A percentile compares a stretch with the other conserved stretches of the same genome.
Conservation (phyloP, 2,329 filamentous ascomycete species). For the Bipolaris zeicola region DNA sequence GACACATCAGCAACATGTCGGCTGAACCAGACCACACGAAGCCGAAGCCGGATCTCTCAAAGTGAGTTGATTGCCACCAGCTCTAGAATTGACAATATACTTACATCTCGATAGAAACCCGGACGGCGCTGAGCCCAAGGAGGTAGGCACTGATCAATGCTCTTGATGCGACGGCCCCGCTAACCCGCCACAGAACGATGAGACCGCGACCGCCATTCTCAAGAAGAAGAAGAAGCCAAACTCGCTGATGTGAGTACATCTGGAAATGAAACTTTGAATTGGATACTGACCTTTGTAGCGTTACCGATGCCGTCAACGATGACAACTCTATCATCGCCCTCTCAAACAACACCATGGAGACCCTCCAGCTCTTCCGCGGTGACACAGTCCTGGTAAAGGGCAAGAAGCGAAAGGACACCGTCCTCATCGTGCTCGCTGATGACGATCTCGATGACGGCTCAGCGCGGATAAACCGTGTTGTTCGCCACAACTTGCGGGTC, state of each 20-base stretch:
- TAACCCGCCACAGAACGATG: constrained; percentile 70
- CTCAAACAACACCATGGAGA: constrained; percentile 98
- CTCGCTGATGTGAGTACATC: constrained; percentile 80
- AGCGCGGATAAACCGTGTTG: constrained; percentile 96
- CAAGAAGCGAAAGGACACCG: constrained; percentile 99
- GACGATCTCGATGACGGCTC: constrained; percentile 98
- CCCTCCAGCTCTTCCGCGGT: constrained; percentile 95
- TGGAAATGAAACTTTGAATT: not conserved
- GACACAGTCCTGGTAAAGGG: constrained; percentile 98
- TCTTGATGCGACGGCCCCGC: constrained; percentile 25
- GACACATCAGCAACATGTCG: constrained; percentile 51
- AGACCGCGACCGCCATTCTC: constrained; percentile 92
- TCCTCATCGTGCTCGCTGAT: constrained; percentile 95
- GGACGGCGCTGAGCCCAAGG: constrained; percentile 85
- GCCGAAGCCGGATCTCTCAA: constrained; percentile 56
- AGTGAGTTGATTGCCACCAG: constrained; percentile 46
- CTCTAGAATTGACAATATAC: constrained; percentile 25
- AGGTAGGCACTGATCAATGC: constrained; percentile 58
- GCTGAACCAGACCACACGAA: constrained; percentile 57
- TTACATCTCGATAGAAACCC: constrained; percentile 71
- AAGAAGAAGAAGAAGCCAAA: constrained; percentile 99
- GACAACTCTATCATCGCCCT: constrained; percentile 99
- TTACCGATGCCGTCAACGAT: constrained; percentile 98
- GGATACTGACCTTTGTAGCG: constrained; percentile 62
- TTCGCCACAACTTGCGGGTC: constrained; percentile 96